Base-by-base conservation (phyloP, 2,329 filamentous ascomycete species). In the Aspergillus sp. region DNA sequence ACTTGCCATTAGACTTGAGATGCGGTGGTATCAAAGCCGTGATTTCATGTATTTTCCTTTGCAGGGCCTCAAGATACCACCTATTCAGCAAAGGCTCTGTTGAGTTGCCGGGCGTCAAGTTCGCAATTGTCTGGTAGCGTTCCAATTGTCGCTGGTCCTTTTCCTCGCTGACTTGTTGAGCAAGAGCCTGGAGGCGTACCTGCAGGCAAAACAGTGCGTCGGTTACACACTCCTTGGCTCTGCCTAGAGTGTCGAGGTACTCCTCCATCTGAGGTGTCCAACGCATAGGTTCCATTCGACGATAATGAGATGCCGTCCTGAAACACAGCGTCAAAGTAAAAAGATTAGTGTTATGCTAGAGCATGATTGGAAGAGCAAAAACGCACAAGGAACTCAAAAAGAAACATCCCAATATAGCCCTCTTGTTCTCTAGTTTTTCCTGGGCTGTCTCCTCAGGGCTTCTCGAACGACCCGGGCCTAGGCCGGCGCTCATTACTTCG, bases 241-340 rank as follows among this genome's bases (percentile, higher is more conserved):
- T 21, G n/a, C 21, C 19, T 7, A 52, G 7, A 21, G 39, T 33
- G 17, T 15, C 24, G 37, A 52, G 49, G 19, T 52, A 52, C 9
- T 43, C 39, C n/a, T 31, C 49, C 49, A 44, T 24, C 39, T 31
- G 49, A 35, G 49, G 15, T 11, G 49, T 52, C 49, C 49, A 52
- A 17, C 39, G 49, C 49, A 52, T 27, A 8, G 49, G 49, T 21
- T 41, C 24, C 39, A 52, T 52, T 15, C 27, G 39, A 4, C 15
- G 8, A 31, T 41, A 52, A 44, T 43, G 49, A 33, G 24, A 31
- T 7, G 23, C 49, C 17, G 37, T 27, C 49, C 37, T 52, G 35
- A 23, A 31, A 31, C 27, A 21, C 31, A 15, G 6, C 23, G 14
- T 12, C 37, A 43, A 6, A 39, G 3, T 2, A 19, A n/a, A 11